Evolutionary conservation across 1,284 basidiomycete species (phyloP).

Genomic region (Golubevia sp.): DNA sequence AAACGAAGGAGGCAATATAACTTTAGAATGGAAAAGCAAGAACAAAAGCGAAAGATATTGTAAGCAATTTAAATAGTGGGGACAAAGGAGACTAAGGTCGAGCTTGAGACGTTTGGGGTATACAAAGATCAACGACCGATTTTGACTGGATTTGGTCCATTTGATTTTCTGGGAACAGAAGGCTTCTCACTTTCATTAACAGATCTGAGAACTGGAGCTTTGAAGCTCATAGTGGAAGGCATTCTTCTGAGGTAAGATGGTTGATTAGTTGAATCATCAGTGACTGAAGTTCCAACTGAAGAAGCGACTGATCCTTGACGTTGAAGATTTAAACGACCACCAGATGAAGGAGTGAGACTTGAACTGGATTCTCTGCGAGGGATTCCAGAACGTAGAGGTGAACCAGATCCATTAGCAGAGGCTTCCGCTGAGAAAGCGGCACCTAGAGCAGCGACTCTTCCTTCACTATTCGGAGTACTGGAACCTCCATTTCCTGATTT

Average conservation of each 20-base stretch:
- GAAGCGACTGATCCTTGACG: neutral
- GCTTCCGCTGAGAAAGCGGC: neutral
- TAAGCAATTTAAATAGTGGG: too few species aligned
- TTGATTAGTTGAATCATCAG: constrained; percentile 1
- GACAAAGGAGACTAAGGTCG: too few species aligned
- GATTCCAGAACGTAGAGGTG: neutral
- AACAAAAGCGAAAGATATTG: too few species aligned
- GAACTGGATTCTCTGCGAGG: neutral
- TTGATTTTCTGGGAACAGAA: neutral
- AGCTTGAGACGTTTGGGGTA: too few species aligned
- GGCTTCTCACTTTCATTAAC: neutral
- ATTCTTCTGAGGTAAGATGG: constrained; percentile 28
- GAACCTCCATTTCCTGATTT: neutral
- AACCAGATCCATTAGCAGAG: neutral
- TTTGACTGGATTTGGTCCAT: neutral
- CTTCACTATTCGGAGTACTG: neutral
- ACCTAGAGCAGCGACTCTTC: neutral
- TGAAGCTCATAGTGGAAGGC: constrained; percentile 15
- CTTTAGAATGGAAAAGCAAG: too few species aligned
- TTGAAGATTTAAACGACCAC: neutral
- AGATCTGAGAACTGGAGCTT: constrained; percentile 27
- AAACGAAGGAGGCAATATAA: too few species aligned
- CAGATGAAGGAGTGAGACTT: neutral
- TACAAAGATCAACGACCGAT: too few species aligned
- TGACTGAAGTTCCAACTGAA: neutral